Base-by-base conservation (phyloP, 192 early-diverging fungal species). In the Linnemannia exigua region DNA sequence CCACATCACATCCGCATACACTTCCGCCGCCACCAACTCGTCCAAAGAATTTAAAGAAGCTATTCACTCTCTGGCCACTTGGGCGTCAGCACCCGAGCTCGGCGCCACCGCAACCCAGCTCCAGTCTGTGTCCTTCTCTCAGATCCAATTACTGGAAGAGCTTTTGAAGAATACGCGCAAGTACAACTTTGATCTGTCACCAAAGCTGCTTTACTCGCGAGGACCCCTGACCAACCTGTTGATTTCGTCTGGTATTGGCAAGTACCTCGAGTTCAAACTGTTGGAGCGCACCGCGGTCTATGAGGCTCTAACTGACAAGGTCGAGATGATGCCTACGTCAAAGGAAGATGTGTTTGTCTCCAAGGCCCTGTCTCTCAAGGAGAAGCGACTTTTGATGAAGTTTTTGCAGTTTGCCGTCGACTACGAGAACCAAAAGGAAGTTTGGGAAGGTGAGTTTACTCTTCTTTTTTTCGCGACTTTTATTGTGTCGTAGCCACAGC, bases 321-420 rank as follows among this genome's bases (percentile, higher is more conserved):
- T 86, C 20, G 84, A 86, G 84, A 86, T 86, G 88, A 95, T 97
- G 6, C 98, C 98, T 1, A 91, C 93, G 25, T 94, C 95, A 66
- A 98, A 97, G 84, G 97, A 97, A 80, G 98, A 98, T 83, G 91
- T 99, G 22, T 99, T 99, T 91, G 90, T 92, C 20, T 95, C 92
- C 73, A 91, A 94, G 28, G 88, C 92, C 25, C 89, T 98, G 19
- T 88, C 88, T 12, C 84, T 98, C 47, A 87, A 96, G 52, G 98
- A 98, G 47, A 99, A 99, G 87, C 90, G 98, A 75, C 92, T 94
- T 67, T 81, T 99, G 83, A 99, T 99, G 98, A 93, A 94, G 79
- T 95, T 98, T 76, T 85, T 99, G 74, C 94, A 93, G 3, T 89
- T 90, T 79, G 89, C 94, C 16, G 75, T 91, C 72, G 89, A 92